Percentiles rank a stretch among this genome's conserved stretches.
phyloP scores from a whole-genome alignment of 2,329 filamentous ascomycete genomes.

The Aspergillus bombycis region DNA sequence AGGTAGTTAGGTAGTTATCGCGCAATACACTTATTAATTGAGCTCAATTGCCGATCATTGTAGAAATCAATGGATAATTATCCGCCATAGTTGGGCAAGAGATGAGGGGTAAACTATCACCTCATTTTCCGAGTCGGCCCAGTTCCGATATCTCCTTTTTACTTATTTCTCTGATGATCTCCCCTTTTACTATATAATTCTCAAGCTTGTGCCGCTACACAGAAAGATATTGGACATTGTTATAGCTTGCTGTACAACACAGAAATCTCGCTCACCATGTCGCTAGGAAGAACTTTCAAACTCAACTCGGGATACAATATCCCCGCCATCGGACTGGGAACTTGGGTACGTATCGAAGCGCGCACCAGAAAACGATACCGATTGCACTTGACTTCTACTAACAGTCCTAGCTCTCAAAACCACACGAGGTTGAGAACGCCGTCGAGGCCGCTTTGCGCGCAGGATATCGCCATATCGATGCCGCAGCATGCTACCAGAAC shows the following conservation, averaged over 20 bases:
- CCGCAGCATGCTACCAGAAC: constrained; percentile 46
- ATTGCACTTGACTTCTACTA: neutral
- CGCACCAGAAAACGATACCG: neutral
- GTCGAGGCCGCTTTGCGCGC: constrained; percentile 49
- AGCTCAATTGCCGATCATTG: neutral
- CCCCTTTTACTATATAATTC: neutral
- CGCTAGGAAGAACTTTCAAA: constrained; percentile 40
- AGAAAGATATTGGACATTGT: neutral
- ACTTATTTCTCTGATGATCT: neutral
- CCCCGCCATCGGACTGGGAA: constrained; percentile 48
- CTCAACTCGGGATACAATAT: constrained; percentile 48
- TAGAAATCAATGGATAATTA: neutral
- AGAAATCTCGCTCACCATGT: constrained; percentile 26
- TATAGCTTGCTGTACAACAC: neutral
- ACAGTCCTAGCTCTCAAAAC: constrained; percentile 33
- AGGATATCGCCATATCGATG: constrained; percentile 48
- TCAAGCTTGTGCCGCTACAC: neutral
- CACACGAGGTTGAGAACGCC: constrained; percentile 52
- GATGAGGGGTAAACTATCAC: neutral
- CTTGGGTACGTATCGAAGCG: constrained; percentile 35
- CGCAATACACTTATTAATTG: neutral
- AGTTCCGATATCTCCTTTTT: neutral
- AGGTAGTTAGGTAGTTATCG: neutral
- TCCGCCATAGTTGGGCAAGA: neutral
- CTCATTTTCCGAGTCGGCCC: neutral